Evolutionary conservation across 2,329 filamentous ascomycete genomes (phyloP).

Genomic region (Pseudogymnoascus sp.): DNA sequence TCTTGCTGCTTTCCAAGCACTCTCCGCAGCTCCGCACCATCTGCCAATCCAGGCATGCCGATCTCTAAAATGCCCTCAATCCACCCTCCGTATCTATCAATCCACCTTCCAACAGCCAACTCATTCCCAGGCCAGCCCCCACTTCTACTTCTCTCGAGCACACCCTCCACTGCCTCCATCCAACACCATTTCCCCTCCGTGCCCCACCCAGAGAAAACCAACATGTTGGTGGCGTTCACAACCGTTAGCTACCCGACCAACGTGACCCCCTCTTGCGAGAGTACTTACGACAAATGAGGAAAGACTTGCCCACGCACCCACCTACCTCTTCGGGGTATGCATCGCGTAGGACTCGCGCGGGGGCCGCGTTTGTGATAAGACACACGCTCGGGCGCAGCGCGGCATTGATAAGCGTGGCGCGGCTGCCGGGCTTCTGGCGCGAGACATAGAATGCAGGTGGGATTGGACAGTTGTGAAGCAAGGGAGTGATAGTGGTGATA

Average conservation of each 20-base stretch:
- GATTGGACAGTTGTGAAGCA: not conserved
- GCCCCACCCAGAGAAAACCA: not conserved
- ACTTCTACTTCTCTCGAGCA: not conserved
- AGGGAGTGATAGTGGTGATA: constrained; percentile 2
- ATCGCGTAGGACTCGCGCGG: not conserved
- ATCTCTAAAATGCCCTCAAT: not conserved
- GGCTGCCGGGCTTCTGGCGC: not conserved
- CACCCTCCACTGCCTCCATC: not conserved
- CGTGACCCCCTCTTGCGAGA: not conserved
- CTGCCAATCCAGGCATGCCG: not conserved
- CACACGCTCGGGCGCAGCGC: not conserved
- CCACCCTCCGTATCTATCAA: not conserved
- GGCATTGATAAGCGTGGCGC: constrained; percentile 3
- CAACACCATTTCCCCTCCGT: not conserved
- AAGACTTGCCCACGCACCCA: not conserved
- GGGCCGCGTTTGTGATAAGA: constrained; percentile 3
- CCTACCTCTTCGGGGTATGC: not conserved
- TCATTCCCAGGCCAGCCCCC: not conserved
- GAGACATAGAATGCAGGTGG: not conserved
- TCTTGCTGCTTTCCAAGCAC: not conserved
- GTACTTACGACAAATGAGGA: not conserved
- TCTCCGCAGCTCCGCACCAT: not conserved
- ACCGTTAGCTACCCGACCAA: not conserved
- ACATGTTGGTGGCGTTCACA: not conserved
- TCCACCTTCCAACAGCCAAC: not conserved